Conservation (phyloP, 306 rosid genomes). For the Acacia confusa region DNA sequence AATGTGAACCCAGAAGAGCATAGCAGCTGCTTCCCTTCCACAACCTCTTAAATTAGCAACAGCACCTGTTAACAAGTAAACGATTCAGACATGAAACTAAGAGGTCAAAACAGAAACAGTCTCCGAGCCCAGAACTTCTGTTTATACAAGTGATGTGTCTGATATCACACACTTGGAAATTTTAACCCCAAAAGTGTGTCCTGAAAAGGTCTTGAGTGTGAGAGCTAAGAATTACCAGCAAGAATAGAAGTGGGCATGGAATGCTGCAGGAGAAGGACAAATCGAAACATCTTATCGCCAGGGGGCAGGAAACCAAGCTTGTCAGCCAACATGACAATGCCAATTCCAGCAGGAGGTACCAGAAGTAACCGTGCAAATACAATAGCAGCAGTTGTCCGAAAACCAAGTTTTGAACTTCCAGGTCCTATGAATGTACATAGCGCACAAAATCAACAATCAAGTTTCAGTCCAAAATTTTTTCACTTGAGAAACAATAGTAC, state of each 20-base stretch:
- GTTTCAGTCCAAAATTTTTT: slow-evolving; percentile 15
- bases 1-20: slow-evolving; percentile 95
- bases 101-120: slow-evolving; percentile 6
- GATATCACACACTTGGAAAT: background rate
- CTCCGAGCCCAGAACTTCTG: slow-evolving; percentile 5
- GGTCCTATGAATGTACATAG: slow-evolving; percentile 69
- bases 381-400: slow-evolving; percentile 84
- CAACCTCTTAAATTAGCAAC: slow-evolving; percentile 98
- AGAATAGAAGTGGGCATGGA: slow-evolving; percentile 98
- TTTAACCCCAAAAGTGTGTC: slow-evolving; percentile 15
- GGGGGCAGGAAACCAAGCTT: slow-evolving; percentile 95
- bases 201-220: background rate
- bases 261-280: slow-evolving; percentile 92
- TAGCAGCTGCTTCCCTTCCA: slow-evolving; percentile 91
- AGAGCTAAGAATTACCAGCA: slow-evolving; percentile 55
- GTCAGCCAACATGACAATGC: slow-evolving; percentile 90
- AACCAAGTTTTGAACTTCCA: slow-evolving; percentile 94
- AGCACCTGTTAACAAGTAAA: slow-evolving; percentile 61
- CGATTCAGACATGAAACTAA: background rate
- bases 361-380: slow-evolving; percentile 69
- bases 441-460: background rate
- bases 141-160: slow-evolving; percentile 16
- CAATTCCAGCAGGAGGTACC: slow-evolving; percentile 91
- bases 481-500: background rate
- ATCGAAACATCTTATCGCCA: slow-evolving; percentile 80